Percentiles rank a stretch among this genome's conserved stretches.
Conservation (phyloP, 2,329 filamentous ascomycete genomes). For the Pseudopithomyces chartarum region DNA sequence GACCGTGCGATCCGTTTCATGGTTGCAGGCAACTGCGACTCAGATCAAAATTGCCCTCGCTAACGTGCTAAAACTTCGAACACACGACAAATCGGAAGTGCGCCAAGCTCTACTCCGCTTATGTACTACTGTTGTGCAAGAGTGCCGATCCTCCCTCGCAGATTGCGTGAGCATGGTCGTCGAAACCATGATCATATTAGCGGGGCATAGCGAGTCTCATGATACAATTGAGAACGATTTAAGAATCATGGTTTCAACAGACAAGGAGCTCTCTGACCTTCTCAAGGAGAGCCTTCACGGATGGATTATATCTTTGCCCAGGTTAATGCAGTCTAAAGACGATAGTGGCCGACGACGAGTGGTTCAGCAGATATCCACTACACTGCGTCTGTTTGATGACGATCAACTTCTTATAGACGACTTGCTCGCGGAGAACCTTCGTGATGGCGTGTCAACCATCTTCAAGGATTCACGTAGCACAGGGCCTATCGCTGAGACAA, state of each 20-base stretch:
- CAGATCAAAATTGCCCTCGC: slow-evolving; percentile 85
- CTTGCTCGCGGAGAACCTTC: slow-evolving; percentile 69
- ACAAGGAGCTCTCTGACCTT: slow-evolving; percentile 65
- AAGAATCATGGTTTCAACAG: slow-evolving; percentile 65
- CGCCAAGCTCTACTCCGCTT: slow-evolving; percentile 69
- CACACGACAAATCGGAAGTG: slow-evolving; percentile 72
- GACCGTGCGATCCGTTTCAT: slow-evolving; percentile 58
- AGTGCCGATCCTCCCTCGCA: slow-evolving; percentile 74
- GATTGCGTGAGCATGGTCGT: slow-evolving; percentile 74
- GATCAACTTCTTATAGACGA: slow-evolving; percentile 70
- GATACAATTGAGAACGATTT: slow-evolving; percentile 53
- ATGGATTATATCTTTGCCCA: slow-evolving; percentile 80
- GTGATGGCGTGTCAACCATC: slow-evolving; percentile 70
- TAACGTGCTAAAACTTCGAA: slow-evolving; percentile 75
- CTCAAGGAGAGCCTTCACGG: slow-evolving; percentile 75
- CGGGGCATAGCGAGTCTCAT: slow-evolving; percentile 51
- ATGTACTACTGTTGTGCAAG: slow-evolving; percentile 76
- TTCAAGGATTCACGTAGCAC: slow-evolving; percentile 45
- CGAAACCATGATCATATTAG: slow-evolving; percentile 78
- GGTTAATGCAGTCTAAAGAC: slow-evolving; percentile 82
- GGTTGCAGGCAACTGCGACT: slow-evolving; percentile 78
- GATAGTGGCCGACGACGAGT: slow-evolving; percentile 75
- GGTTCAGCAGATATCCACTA: slow-evolving; percentile 76
- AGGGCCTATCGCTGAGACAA: slow-evolving; percentile 22
- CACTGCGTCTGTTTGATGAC: slow-evolving; percentile 68